phyloP scores from a whole-genome alignment of 345 rosid genomes.

The Eucalyptus curtisii region DNA sequence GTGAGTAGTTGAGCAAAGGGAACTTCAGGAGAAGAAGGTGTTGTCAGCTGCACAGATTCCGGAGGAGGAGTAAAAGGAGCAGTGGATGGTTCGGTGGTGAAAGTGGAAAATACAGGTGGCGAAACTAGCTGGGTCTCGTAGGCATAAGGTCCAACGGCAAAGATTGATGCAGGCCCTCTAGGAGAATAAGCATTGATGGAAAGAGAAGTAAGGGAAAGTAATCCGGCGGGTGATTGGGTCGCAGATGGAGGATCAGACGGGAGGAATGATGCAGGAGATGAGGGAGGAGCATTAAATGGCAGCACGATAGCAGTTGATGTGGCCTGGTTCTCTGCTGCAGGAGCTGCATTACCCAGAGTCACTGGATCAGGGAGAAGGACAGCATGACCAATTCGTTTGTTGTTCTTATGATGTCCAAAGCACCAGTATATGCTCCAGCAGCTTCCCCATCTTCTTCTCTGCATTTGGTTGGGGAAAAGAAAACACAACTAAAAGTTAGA shows the following conservation, averaged over 20 bases:
- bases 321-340: constrained; percentile 27
- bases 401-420: constrained; percentile 68
- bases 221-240: constrained; percentile 67
- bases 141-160: constrained; percentile 84
- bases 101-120: constrained; percentile 90
- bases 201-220: constrained; percentile 47
- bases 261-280: constrained; percentile 89
- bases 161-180: constrained; percentile 62
- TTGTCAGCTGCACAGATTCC: constrained; percentile 75
- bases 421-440: constrained; percentile 76
- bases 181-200: constrained; percentile 54
- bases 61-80: constrained; percentile 96
- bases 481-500: background rate
- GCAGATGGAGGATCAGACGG: constrained; percentile 81
- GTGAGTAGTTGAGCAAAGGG: constrained; percentile 90
- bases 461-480: background rate
- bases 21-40: constrained; percentile 96
- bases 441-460: constrained; percentile 90
- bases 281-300: constrained; percentile 90
- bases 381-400: constrained; percentile 80
- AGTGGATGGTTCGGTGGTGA: constrained; percentile 87
- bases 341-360: constrained; percentile 17
- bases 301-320: constrained; percentile 39
- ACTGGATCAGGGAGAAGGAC: constrained; percentile 62
- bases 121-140: constrained; percentile 95